These are phyloP conservation scores for Aspergillus sp. DNA, from an alignment of 2,329 filamentous ascomycete genomes.

Conservation along the genomic window DNA sequence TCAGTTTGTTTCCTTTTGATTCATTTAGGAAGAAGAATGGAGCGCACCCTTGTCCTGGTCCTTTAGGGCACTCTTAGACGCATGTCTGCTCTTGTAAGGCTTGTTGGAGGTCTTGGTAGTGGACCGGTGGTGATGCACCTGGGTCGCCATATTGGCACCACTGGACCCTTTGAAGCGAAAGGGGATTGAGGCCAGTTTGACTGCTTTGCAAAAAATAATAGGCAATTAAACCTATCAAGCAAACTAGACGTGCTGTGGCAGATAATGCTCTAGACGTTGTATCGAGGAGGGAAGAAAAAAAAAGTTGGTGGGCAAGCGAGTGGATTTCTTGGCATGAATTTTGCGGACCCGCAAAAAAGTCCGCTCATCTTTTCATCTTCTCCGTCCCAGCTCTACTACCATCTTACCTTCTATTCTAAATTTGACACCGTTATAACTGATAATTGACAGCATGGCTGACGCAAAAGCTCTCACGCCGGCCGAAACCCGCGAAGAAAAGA, in stretches of 20 bases:
- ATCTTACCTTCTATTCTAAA: not conserved
- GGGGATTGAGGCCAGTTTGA: conserved; percentile 54
- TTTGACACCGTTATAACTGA: conserved; percentile 4
- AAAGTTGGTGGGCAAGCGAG: conserved; percentile 28
- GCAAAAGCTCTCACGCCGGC: conserved; percentile 23
- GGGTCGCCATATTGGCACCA: conserved; percentile 64
- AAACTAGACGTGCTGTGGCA: not conserved
- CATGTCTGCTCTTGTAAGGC: conserved; percentile 84
- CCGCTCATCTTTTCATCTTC: conserved; percentile 8
- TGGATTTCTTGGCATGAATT: conserved; percentile 33
- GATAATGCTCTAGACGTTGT: not conserved
- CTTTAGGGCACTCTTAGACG: conserved; percentile 79
- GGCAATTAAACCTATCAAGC: too few relatives aligned
- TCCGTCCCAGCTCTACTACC: conserved; percentile 6
- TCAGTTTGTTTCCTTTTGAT: not conserved
- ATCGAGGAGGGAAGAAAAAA: conserved; percentile 5
- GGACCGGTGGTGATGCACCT: conserved; percentile 73
- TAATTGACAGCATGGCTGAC: conserved; percentile 20
- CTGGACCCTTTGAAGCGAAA: conserved; percentile 74
- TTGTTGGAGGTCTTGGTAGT: conserved; percentile 88
- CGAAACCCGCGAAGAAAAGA: conserved; percentile 34
- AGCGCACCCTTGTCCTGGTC: conserved; percentile 70
- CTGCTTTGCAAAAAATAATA: conserved; percentile 3
- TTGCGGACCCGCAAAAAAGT: conserved; percentile 18
- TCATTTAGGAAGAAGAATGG: not conserved